Evolutionary conservation across 2,329 filamentous ascomycete genomes (phyloP).

Genomic region (Aspergillus cejpii): DNA sequence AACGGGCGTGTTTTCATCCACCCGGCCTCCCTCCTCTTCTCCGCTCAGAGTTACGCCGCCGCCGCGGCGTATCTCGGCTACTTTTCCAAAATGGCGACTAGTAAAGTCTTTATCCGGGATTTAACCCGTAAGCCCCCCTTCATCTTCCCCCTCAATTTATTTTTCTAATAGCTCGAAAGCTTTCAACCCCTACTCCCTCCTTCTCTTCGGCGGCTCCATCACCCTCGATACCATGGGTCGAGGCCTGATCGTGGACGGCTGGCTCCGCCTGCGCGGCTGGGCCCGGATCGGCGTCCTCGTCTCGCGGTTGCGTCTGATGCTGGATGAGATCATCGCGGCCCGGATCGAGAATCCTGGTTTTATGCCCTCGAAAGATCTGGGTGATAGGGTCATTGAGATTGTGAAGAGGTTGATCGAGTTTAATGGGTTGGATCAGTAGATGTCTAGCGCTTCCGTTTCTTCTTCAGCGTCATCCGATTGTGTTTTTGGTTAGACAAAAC

Average conservation of each 20-base stretch:
- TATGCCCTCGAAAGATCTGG: conserved; percentile 41
- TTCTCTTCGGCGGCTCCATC: conserved; percentile 82
- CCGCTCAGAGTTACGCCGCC: conserved; percentile 67
- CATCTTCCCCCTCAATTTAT: conserved; percentile 18
- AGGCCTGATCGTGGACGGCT: conserved; percentile 84
- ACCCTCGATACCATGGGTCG: conserved; percentile 79
- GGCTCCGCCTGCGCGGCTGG: conserved; percentile 83
- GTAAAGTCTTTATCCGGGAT: conserved; percentile 86
- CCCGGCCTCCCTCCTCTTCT: conserved; percentile 79
- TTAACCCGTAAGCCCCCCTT: conserved; percentile 61
- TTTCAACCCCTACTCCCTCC: conserved; percentile 80
- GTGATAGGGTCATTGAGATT: conserved; percentile 58
- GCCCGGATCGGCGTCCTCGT: conserved; percentile 88
- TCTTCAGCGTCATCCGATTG: neutral
- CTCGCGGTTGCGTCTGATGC: conserved; percentile 71
- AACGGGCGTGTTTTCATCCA: conserved; percentile 88
- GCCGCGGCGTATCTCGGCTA: conserved; percentile 76
- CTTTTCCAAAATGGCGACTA: conserved; percentile 85
- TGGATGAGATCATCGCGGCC: conserved; percentile 74
- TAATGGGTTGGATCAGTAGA: conserved; percentile 67
- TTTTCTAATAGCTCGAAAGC: conserved; percentile 42
- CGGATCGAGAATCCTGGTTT: conserved; percentile 70
- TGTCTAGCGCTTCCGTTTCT: neutral
- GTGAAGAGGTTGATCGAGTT: conserved; percentile 79
- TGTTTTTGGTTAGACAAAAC: neutral